Base-by-base conservation (phyloP, 176 grass and related monocot species). In the Paspalum vaginatum region DNA sequence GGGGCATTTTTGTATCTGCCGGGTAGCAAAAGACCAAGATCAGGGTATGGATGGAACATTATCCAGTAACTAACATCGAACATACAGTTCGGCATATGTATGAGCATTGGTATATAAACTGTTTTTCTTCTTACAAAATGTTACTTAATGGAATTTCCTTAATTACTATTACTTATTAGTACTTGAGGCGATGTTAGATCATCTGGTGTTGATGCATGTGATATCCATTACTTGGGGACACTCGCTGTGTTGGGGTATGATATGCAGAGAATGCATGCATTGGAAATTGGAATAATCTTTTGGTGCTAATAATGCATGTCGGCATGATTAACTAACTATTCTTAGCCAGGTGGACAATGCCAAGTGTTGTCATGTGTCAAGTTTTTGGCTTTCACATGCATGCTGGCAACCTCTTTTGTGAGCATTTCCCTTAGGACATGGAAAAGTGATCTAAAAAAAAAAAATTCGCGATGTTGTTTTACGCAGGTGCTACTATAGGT, bases 401-500 rank as follows among this genome's bases (percentile, higher is more conserved):
- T 73, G 56, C 44, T 55, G 49, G 70, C 8, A 38, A 37, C 67
- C 66, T 85, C 22, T 72, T 85, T 85, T 71, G 65, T 71, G 66
- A 78, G 15, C 74, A 78, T 83, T 88, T 61, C 53, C 67, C n/a
- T 69, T 25, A 53, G 78, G 61, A 32, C 38, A 80, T 88, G 81
- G 61, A 84, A 75, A 84, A 84, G 76, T 46, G 61, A 85, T 49
- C 41, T 81, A 66, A 85, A 72, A 65, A 81, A 66, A 85, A 72
- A 65, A 81, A 65, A 14, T 57, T 5, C 18, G n/a, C n/a, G n/a
- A n/a, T 54, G 16, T 25, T 37, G 25, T 63, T 56, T 56, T 56
- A 53, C 71, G 58, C 91, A 90, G 91, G 66, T 90, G 75, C 56
- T 93, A 93, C 61, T 93, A 90, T 45, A 82, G 88, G 87, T 88